These are phyloP conservation scores for Vittaforma corneae DNA, from an alignment of 371 early-diverging fungal genomes.

Conservation along the genomic window DNA sequence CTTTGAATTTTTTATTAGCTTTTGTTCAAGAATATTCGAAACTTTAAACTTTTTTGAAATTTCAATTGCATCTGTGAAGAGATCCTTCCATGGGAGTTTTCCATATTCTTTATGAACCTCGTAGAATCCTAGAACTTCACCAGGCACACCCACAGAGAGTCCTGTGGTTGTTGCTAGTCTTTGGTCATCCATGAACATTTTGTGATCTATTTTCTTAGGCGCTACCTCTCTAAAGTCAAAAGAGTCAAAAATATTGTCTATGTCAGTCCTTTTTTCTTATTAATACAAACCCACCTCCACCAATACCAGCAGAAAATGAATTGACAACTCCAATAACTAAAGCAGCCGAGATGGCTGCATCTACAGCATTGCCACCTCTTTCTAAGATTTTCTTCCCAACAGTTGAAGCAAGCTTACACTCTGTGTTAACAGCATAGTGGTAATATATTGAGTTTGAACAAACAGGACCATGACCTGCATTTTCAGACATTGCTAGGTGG, in stretches of 20 bases:
- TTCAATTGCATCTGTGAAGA: slow-evolving; percentile 70
- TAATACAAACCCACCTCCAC: slow-evolving; percentile 93
- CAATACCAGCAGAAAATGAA: slow-evolving; percentile 82
- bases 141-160: slow-evolving; percentile 74
- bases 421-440: slow-evolving; percentile 63
- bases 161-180: slow-evolving; percentile 66
- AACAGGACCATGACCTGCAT: too few relatives aligned
- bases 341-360: slow-evolving; percentile 80
- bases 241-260: slow-evolving; percentile 44
- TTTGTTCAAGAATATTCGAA: slow-evolving; percentile 60
- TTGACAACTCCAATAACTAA: slow-evolving; percentile 83
- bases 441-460: too few relatives aligned
- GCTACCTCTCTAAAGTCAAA: slow-evolving; percentile 76
- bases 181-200: slow-evolving; percentile 67
- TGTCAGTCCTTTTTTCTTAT: slow-evolving; percentile 62
- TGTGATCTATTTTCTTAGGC: slow-evolving; percentile 63
- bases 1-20: slow-evolving; percentile 47
- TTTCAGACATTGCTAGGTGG: too few relatives aligned
- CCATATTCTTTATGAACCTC: slow-evolving; percentile 69
- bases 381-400: slow-evolving; percentile 69
- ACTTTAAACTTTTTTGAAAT: slow-evolving; percentile 65
- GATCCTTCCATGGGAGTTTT: slow-evolving; percentile 63
- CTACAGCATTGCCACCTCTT: slow-evolving; percentile 83
- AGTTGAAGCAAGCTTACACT: slow-evolving; percentile 68
- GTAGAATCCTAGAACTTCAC: slow-evolving; percentile 74